Base-by-base conservation (phyloP, 305 asterid genomes). In the Fraxinus sp. region DNA sequence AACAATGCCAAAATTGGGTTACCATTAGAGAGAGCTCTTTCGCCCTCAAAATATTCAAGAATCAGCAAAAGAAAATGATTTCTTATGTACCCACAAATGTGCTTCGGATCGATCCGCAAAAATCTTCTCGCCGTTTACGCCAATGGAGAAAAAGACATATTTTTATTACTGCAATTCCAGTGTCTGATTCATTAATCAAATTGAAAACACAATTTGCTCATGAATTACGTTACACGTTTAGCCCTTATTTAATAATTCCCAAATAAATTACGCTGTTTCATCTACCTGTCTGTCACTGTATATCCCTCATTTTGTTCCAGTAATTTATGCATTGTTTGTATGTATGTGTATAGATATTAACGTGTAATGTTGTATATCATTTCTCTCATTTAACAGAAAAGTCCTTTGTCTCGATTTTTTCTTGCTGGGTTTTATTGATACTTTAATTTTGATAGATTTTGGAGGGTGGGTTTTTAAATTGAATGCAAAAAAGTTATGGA, bases 401-500 rank as follows among this genome's bases (percentile, higher is more conserved):
- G 62, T 82, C 75, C 75, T 79, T 66, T 26, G 75, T 11, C 74
- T 73, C 41, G 74, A 46, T 39, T 46, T 28, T 30, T 35, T 16
- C 20, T 57, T 79, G 28, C 57, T 52, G 75, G 77, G 77, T 66
- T 57, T 66, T 16, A 52, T 16, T 52, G 74, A 70, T 10, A 11
- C 10, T n/a, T 28, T 28, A 5, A 70, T 11, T 70, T 70, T 30
- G 75, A 30, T 28, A 70, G 39, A 32, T 70, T 70, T 32, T 28
- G 75, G 75, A 70, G 41, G 75, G 35, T n/a, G 75, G 37, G 13
- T 13, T 70, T 68, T 70, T 32, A 6, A 30, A 13, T 70, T 30
- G 41, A 30, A 28, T 13, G 22, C 20, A 24, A 14, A 70, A 70
- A 14, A 70, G 80, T 3, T 49, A 85, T 87, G 91, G 90, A 89